Evolutionary conservation across 208 protist species (phyloP).

Genomic region (Trichomonas gallinae): DNA sequence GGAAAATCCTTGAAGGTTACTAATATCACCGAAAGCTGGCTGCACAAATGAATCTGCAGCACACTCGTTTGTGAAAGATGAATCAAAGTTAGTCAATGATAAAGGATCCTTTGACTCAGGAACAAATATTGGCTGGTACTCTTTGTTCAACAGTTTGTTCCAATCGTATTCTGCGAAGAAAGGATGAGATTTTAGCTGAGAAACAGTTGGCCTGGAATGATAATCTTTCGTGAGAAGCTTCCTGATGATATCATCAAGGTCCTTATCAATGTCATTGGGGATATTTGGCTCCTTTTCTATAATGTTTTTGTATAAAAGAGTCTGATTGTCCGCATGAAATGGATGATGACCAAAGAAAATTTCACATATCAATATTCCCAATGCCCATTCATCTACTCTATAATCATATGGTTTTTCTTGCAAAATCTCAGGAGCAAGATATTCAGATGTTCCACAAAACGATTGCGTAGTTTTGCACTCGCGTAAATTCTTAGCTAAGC

Average conservation of each 20-base stretch:
- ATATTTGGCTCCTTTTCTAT: neutral
- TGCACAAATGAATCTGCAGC: conserved; percentile 26
- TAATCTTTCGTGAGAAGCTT: neutral
- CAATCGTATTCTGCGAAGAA: neutral
- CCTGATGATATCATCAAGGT: neutral
- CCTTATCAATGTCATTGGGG: neutral
- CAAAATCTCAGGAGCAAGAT: neutral
- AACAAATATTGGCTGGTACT: conserved; percentile 12
- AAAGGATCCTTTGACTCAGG: neutral
- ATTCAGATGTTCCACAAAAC: conserved; percentile 1
- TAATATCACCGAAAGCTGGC: neutral
- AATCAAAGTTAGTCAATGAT: conserved; percentile 29
- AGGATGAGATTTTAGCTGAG: neutral
- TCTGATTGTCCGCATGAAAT: neutral
- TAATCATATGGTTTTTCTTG: neutral
- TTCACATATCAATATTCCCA: neutral
- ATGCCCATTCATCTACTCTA: neutral
- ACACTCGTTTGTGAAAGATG: conserved; percentile 24
- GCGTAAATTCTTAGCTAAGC: neutral
- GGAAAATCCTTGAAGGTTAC: neutral
- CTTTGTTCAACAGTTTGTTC: neutral
- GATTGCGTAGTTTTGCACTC: neutral
- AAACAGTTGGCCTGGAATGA: neutral
- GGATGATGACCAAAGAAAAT: neutral
- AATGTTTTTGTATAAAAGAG: neutral